A percentile compares a stretch with the other conserved stretches of the same genome.
phyloP scores from a whole-genome alignment of 2,329 filamentous ascomycete species.

The Aureobasidium namibiae region DNA sequence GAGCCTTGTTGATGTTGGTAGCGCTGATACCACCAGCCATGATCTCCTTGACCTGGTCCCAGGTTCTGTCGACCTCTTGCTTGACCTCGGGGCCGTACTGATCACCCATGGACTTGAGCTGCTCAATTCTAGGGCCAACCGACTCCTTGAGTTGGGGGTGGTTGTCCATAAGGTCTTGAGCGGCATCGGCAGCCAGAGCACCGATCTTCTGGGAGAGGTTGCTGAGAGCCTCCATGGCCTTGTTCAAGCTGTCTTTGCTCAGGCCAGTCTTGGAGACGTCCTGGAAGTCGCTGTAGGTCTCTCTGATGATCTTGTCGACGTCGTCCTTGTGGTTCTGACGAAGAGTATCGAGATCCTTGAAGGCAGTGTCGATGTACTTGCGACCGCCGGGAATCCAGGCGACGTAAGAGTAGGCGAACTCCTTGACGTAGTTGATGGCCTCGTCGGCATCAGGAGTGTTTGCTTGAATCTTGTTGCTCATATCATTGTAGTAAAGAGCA shows the following conservation, averaged over 20 bases:
- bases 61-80: slow-evolving; percentile 66
- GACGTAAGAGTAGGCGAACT: slow-evolving; percentile 61
- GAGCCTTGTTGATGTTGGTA: slow-evolving; percentile 46
- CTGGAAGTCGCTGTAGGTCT: slow-evolving; percentile 61
- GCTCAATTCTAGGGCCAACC: slow-evolving; percentile 58
- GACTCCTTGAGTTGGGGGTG: slow-evolving; percentile 67
- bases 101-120: slow-evolving; percentile 61
- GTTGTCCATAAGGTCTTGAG: slow-evolving; percentile 60
- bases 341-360: slow-evolving; percentile 62
- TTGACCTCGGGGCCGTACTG: slow-evolving; percentile 67
- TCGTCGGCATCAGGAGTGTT: slow-evolving; percentile 57
- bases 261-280: slow-evolving; percentile 53
- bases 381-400: slow-evolving; percentile 63
- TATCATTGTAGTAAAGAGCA: slow-evolving; percentile 51
- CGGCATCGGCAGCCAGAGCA: slow-evolving; percentile 54
- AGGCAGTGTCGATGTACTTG: slow-evolving; percentile 59
- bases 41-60: slow-evolving; percentile 57
- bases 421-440: slow-evolving; percentile 56
- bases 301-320: slow-evolving; percentile 58
- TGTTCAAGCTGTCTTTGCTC: slow-evolving; percentile 53
- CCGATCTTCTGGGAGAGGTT: slow-evolving; percentile 53
- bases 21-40: slow-evolving; percentile 53
- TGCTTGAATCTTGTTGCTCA: slow-evolving; percentile 46
- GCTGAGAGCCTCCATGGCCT: slow-evolving; percentile 47
- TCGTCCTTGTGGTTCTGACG: slow-evolving; percentile 60